phyloP scores from a whole-genome alignment of 2,329 filamentous ascomycete species.

The Cladosporium oxysporum region DNA sequence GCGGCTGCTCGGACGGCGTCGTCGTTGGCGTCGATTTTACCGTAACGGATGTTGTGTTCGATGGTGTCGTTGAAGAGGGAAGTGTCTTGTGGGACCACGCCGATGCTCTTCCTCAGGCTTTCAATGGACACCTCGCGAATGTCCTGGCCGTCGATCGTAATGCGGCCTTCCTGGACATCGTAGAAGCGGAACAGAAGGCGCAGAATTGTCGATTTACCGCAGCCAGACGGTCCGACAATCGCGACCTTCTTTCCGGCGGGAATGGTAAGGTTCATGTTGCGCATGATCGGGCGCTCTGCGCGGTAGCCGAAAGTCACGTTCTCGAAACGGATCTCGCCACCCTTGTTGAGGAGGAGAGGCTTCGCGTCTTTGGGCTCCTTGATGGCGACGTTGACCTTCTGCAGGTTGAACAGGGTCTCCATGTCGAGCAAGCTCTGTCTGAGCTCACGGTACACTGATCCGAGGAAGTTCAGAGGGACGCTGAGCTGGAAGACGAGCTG shows the following conservation, averaged over 20 bases:
- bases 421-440: slow-evolving; percentile 94
- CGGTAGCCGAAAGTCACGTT: slow-evolving; percentile 95
- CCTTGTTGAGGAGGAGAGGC: slow-evolving; percentile 68
- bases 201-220: slow-evolving; percentile 92
- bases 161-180: slow-evolving; percentile 80
- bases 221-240: slow-evolving; percentile 91
- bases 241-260: slow-evolving; percentile 95
- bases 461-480: slow-evolving; percentile 93
- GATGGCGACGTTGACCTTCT: slow-evolving; percentile 91
- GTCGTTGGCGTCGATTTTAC: slow-evolving; percentile 71
- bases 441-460: slow-evolving; percentile 95
- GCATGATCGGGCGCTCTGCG: slow-evolving; percentile 80
- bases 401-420: slow-evolving; percentile 96
- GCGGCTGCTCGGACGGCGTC: slow-evolving; percentile 77
- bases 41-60: slow-evolving; percentile 93
- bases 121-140: slow-evolving; percentile 80
- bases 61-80: slow-evolving; percentile 97
- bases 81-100: slow-evolving; percentile 95
- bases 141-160: slow-evolving; percentile 91
- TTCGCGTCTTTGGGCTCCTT: slow-evolving; percentile 74
- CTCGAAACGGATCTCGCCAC: slow-evolving; percentile 90
- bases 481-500: slow-evolving; percentile 98
- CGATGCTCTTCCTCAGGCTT: slow-evolving; percentile 80
- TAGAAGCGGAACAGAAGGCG: slow-evolving; percentile 93
- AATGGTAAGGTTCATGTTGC: slow-evolving; percentile 81